A percentile compares a stretch with the other conserved stretches of the same genome.
Conservation (phyloP, 108 stramenopile species). For the Seminavis robusta region DNA sequence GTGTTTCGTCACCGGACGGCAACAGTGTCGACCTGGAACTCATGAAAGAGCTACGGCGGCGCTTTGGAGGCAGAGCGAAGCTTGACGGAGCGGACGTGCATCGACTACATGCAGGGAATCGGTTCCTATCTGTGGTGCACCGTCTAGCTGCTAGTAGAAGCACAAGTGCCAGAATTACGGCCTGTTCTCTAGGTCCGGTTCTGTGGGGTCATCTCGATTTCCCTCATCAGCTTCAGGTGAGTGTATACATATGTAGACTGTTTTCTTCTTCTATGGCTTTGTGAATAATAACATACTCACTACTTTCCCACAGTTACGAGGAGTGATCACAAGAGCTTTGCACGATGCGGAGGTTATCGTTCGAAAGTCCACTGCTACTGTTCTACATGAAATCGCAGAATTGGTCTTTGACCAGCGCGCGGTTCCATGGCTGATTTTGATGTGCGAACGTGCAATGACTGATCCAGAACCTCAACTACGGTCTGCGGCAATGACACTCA, state of each 20-base stretch:
- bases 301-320: conserved; percentile 60
- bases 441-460: conserved; percentile 91
- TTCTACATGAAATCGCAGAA: conserved; percentile 87
- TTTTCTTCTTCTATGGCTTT: neutral
- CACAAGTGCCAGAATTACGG: conserved; percentile 76
- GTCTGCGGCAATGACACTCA: conserved; percentile 86
- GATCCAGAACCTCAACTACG: conserved; percentile 87
- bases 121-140: conserved; percentile 82
- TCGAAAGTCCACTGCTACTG: conserved; percentile 80
- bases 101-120: conserved; percentile 68
- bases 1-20: conserved; percentile 18
- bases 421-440: conserved; percentile 87
- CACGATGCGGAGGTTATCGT: conserved; percentile 89
- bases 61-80: conserved; percentile 32
- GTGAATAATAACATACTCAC: too few species aligned
- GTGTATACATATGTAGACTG: neutral
- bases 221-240: conserved; percentile 78
- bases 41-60: conserved; percentile 27
- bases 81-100: conserved; percentile 32
- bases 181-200: conserved; percentile 83
- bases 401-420: conserved; percentile 74
- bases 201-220: conserved; percentile 87
- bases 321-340: conserved; percentile 85
- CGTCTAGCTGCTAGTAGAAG: conserved; percentile 82
- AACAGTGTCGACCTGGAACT: conserved; percentile 18